Conservation (phyloP, 768 basidiomycete genomes). For the Leucosporidium scottii region DNA sequence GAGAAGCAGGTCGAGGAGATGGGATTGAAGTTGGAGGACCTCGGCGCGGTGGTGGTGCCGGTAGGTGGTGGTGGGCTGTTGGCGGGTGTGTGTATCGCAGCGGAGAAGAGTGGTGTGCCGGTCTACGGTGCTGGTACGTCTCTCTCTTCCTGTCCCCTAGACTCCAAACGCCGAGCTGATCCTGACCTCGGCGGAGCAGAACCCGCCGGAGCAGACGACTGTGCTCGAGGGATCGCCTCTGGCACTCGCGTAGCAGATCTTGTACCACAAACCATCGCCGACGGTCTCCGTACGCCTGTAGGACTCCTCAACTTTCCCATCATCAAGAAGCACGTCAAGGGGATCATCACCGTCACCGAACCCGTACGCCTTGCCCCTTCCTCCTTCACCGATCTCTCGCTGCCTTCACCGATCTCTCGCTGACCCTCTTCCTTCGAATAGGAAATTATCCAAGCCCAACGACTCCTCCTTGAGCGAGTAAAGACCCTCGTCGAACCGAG, state of each 20-base stretch:
- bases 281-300: slow-evolving; percentile 36
- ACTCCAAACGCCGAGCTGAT: slow-evolving; percentile 19
- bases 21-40: background rate
- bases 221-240: slow-evolving; percentile 33
- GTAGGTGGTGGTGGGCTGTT: slow-evolving; percentile 37
- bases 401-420: too few relatives aligned
- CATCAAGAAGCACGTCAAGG: slow-evolving; percentile 33
- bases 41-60: slow-evolving; percentile 34
- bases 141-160: slow-evolving; percentile 17
- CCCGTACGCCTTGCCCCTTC: background rate
- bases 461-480: slow-evolving; percentile 35
- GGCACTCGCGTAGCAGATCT: slow-evolving; percentile 30
- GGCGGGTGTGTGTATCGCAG: slow-evolving; percentile 28
- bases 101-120: background rate
- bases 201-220: slow-evolving; percentile 36
- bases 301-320: slow-evolving; percentile 19
- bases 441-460: slow-evolving; percentile 36
- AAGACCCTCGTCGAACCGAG: slow-evolving; percentile 39
- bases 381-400: background rate
- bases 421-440: background rate
- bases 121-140: slow-evolving; percentile 3
- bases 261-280: slow-evolving; percentile 37
- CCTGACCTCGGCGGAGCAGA: slow-evolving; percentile 31
- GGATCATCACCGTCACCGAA: slow-evolving; percentile 34
- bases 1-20: slow-evolving; percentile 28